Conservation (phyloP, 1,284 basidiomycete genomes). For the Rhodotorula mucilaginosa region DNA sequence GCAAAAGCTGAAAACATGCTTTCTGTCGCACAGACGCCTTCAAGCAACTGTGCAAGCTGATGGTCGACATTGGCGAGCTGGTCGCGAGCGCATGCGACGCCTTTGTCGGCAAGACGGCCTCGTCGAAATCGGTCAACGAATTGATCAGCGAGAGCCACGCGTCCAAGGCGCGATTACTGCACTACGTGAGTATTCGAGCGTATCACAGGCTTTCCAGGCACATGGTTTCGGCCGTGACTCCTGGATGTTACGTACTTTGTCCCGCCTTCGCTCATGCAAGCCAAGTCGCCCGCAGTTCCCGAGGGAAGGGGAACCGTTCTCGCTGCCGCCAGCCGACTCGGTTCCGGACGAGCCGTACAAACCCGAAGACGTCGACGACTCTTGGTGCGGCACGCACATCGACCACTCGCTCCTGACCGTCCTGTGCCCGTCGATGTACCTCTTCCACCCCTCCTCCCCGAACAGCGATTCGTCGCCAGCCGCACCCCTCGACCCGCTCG, state of each 20-base stretch:
- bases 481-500: constrained; percentile 41
- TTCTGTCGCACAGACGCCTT: constrained; percentile 61
- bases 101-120: constrained; percentile 27
- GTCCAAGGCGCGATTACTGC: constrained; percentile 78
- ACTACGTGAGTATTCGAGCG: constrained; percentile 64
- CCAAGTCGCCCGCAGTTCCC: constrained; percentile 21
- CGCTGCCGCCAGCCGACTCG: constrained; percentile 12
- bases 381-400: constrained; percentile 46
- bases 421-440: constrained; percentile 78
- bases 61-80: constrained; percentile 74
- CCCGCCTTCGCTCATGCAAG: too few relatives aligned
- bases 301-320: constrained; percentile 11
- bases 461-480: background rate
- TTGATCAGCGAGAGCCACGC: constrained; percentile 63
- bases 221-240: too few relatives aligned
- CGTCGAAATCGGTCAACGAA: constrained; percentile 54
- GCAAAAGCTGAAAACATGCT: too few relatives aligned
- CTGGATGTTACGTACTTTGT: too few relatives aligned
- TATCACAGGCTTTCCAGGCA: too few relatives aligned
- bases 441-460: constrained; percentile 53
- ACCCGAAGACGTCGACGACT: constrained; percentile 25
- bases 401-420: constrained; percentile 87
- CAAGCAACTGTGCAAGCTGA: constrained; percentile 76
- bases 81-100: constrained; percentile 76
- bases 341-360: constrained; percentile 4